Evolutionary conservation across 345 rosid genomes (phyloP).

Genomic region (Hibiscus syriacus): DNA sequence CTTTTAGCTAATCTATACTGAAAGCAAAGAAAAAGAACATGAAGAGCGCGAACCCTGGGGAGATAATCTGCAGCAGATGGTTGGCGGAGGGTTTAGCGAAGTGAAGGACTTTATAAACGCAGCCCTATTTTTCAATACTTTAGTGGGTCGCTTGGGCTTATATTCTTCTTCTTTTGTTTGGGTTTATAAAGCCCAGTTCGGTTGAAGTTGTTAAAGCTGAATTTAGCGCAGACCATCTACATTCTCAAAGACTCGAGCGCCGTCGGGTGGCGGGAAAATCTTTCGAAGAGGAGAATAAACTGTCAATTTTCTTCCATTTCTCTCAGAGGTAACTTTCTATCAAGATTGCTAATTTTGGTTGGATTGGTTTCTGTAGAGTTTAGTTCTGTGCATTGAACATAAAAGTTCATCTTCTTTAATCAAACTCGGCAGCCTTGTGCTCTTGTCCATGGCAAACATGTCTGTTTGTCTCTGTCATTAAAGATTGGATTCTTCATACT

Average conservation of each 20-base stretch:
- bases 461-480: not conserved
- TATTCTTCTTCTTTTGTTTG: not conserved
- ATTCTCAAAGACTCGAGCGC: not conserved
- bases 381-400: not conserved
- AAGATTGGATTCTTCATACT: not conserved
- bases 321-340: not conserved
- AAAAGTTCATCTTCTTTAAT: not conserved
- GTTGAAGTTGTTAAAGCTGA: too few species aligned
- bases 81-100: not conserved
- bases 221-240: too few species aligned
- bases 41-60: not conserved
- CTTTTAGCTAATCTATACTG: not conserved
- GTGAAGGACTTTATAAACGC: not conserved
- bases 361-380: not conserved
- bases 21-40: not conserved
- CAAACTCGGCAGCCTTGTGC: not conserved
- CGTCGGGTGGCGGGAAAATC: not conserved
- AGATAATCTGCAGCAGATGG: not conserved
- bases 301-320: not conserved
- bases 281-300: not conserved
- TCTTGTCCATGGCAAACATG: not conserved
- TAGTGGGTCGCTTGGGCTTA: not conserved
- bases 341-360: too few species aligned
- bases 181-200: too few species aligned
- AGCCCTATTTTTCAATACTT: not conserved